A percentile compares a stretch with the other conserved stretches of the same genome.
Conservation (phyloP, 2,329 filamentous ascomycete species). For the Chrysosporium keratinophilum region DNA sequence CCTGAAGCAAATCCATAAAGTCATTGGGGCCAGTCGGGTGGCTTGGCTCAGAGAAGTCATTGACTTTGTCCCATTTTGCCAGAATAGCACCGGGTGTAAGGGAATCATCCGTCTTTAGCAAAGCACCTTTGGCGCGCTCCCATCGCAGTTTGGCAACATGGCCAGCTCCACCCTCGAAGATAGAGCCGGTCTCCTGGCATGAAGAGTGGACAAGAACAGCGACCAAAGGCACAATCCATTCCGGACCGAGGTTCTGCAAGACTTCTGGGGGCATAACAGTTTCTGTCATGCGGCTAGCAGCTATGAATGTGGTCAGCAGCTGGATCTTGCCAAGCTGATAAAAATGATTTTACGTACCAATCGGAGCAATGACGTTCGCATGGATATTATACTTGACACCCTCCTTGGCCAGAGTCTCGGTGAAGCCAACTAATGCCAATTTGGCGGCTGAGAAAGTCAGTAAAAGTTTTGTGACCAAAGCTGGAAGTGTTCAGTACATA, state of each 20-base stretch:
- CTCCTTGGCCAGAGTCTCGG: slow-evolving; percentile 95
- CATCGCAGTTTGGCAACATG: slow-evolving; percentile 88
- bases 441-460: slow-evolving; percentile 59
- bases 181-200: slow-evolving; percentile 69
- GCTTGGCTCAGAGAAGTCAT: slow-evolving; percentile 73
- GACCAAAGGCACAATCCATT: slow-evolving; percentile 91
- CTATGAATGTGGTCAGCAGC: slow-evolving; percentile 32
- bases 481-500: slow-evolving; percentile 30
- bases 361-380: slow-evolving; percentile 87
- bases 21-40: slow-evolving; percentile 79
- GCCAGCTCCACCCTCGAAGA: slow-evolving; percentile 89
- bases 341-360: slow-evolving; percentile 36
- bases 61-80: slow-evolving; percentile 79
- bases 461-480: slow-evolving; percentile 1
- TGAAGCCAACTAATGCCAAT: slow-evolving; percentile 90
- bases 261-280: slow-evolving; percentile 94
- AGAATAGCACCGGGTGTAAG: slow-evolving; percentile 82
- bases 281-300: slow-evolving; percentile 88
- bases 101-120: slow-evolving; percentile 77
- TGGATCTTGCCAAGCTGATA: neutral
- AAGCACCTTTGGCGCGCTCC: slow-evolving; percentile 81
- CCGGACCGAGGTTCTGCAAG: slow-evolving; percentile 72
- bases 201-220: slow-evolving; percentile 77
- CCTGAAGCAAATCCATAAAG: slow-evolving; percentile 75
- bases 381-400: slow-evolving; percentile 96